These are phyloP conservation scores for Guyanaporus albipodus DNA, from an alignment of 768 basidiomycete genomes.

Conservation along the genomic window DNA sequence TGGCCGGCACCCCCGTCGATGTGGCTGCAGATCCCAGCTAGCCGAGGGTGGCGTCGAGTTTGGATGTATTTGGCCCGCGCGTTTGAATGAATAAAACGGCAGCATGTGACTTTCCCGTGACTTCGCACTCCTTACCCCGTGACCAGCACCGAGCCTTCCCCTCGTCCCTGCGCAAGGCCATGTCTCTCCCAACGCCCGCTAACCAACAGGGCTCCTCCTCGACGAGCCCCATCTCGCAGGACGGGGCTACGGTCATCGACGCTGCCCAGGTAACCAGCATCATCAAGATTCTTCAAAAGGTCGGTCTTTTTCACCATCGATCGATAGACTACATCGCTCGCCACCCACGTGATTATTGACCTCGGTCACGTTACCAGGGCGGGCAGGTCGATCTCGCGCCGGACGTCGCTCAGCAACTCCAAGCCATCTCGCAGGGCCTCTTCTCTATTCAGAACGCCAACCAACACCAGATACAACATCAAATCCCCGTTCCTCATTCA, in stretches of 20 bases:
- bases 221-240: too few species aligned
- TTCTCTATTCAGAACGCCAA: slow-evolving; percentile 27
- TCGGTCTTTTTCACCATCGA: slow-evolving; percentile 26
- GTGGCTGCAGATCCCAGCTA: too few species aligned
- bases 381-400: slow-evolving; percentile 53
- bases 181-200: slow-evolving; percentile 17
- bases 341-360: slow-evolving; percentile 27
- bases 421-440: slow-evolving; percentile 47
- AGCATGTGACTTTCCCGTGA: slow-evolving; percentile 43
- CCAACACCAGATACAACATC: slow-evolving; percentile 32
- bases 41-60: slow-evolving; percentile 18
- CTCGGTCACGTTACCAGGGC: slow-evolving; percentile 34
- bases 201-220: slow-evolving; percentile 9
- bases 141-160: slow-evolving; percentile 36
- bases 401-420: slow-evolving; percentile 57
- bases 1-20: too few species aligned
- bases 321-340: not conserved
- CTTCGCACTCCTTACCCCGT: slow-evolving; percentile 38
- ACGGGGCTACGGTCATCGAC: slow-evolving; percentile 34
- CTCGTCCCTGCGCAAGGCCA: slow-evolving; percentile 7
- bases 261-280: slow-evolving; percentile 56
- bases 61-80: slow-evolving; percentile 29
- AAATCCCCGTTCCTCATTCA: slow-evolving; percentile 41
- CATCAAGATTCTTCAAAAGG: slow-evolving; percentile 58
- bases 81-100: slow-evolving; percentile 35